Conservation (phyloP, 164 flowering plant genomes). For the Protea cynaroides region DNA sequence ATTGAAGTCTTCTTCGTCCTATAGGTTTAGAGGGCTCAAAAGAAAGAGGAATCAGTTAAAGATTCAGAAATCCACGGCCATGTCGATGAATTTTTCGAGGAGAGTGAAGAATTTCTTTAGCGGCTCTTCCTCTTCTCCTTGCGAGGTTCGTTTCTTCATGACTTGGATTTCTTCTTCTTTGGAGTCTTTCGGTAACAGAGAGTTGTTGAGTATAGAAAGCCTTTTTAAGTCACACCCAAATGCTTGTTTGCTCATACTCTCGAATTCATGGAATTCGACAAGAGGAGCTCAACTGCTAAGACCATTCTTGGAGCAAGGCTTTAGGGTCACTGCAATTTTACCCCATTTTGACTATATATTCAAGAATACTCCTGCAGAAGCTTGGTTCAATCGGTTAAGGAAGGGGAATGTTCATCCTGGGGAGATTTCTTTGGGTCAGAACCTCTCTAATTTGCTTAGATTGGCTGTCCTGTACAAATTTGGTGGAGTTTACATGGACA, state of each 20-base stretch:
- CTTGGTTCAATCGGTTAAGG: constrained; percentile 48
- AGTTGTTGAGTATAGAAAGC: constrained; percentile 49
- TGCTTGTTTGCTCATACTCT: constrained; percentile 66
- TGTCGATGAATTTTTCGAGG: constrained; percentile 25
- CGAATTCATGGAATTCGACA: constrained; percentile 55
- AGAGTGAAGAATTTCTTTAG: constrained; percentile 42
- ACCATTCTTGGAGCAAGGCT: constrained; percentile 48
- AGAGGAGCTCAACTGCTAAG: constrained; percentile 37
- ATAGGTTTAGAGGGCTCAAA: constrained; percentile 13
- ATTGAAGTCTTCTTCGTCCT: constrained; percentile 5
- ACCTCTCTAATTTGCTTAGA: constrained; percentile 84
- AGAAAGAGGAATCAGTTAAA: constrained; percentile 9
- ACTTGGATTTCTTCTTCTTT: constrained; percentile 85
- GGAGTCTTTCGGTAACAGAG: constrained; percentile 51
- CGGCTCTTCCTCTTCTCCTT: constrained; percentile 26
- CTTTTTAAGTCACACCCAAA: constrained; percentile 67
- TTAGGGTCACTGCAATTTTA: constrained; percentile 42
- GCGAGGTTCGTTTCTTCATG: constrained; percentile 66
- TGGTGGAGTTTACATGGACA: constrained; percentile 81
- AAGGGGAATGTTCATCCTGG: constrained; percentile 65
- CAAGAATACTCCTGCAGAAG: constrained; percentile 49
- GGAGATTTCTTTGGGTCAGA: constrained; percentile 71
- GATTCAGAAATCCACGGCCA: constrained; percentile 13
- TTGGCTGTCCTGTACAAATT: constrained; percentile 60
- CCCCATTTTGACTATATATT: constrained; percentile 63